These are phyloP conservation scores for Microbotryum lychnidis-dioicae DNA, from an alignment of 1,284 basidiomycete species.

Conservation along the genomic window DNA sequence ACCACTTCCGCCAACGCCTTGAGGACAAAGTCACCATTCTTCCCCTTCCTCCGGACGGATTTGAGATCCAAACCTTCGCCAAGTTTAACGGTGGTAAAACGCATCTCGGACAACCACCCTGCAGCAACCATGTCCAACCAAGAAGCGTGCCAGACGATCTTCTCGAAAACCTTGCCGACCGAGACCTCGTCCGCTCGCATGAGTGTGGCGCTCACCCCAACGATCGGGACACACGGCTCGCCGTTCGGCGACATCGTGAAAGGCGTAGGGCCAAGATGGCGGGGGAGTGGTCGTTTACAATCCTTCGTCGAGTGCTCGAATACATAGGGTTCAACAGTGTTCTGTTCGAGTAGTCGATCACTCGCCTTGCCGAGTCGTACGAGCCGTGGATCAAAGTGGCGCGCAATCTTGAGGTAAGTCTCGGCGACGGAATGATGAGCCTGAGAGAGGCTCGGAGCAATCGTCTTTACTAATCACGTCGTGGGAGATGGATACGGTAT, in stretches of 20 bases:
- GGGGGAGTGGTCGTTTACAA: neutral
- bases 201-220: conserved; percentile 96
- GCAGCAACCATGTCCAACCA: conserved; percentile 74
- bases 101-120: conserved; percentile 56
- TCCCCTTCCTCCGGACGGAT: conserved; percentile 55
- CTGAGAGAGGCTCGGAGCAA: conserved; percentile 24
- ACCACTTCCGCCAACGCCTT: conserved; percentile 66
- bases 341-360: too few relatives aligned
- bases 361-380: too few relatives aligned
- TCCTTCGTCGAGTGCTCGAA: neutral
- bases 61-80: conserved; percentile 54
- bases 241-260: conserved; percentile 4
- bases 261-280: neutral
- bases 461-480: too few relatives aligned
- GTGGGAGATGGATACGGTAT: too few relatives aligned
- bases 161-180: conserved; percentile 77
- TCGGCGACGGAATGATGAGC: conserved; percentile 91
- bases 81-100: conserved; percentile 70
- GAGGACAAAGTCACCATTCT: conserved; percentile 71
- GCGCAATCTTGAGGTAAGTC: conserved; percentile 70
- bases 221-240: conserved; percentile 57
- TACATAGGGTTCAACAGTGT: neutral
- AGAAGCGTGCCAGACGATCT: conserved; percentile 90
- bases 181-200: conserved; percentile 83
- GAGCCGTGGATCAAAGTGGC: conserved; percentile 55